Evolutionary conservation across 331 rosid species (phyloP), one percentile per base, ranked within the genome.

Genomic region (Dryas integrifolia): DNA sequence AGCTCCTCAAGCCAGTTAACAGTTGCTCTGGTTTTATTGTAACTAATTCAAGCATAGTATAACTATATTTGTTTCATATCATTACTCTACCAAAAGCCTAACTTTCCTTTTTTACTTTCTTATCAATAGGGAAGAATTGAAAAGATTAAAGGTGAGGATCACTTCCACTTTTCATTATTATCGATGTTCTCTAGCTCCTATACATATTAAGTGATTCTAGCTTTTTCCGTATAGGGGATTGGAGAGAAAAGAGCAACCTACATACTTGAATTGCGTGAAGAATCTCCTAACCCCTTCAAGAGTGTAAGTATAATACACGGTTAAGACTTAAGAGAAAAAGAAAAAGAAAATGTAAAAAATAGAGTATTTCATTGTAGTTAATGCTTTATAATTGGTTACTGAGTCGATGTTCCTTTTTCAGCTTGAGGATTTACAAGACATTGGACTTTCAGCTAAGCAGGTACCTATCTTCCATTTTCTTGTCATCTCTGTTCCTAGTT

Each of bases 371-470:
- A 6, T 47, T 16, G 63, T 12, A 38, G 50, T 45, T 16, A 39
- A 39, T 5, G 0, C 46, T 8, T 43, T 68, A 14, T 24, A 38
- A 11, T 16, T 16, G 24, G 2, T 40, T 41, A 10, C 15, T 49
- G 18, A 50, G 18, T 9, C 45, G 14, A 64, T 58, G 35, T 15
- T 58, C 4, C 16, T 43, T 67, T 60, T 48, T 72, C 88, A 91
- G 98, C 80, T 94, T 46, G 97, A 91, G 78, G 98, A 94, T 85
- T 73, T 94, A 58, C 82, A 80, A 79, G 86, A 83, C 11, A 86
- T 94, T 69, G 98, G 98, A 74, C 85, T 94, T 46, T 85, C 96
- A 0, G 91, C 81, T 9, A 94, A 91, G 76, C 96, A 89, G 96
- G 98, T 92, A 69, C 48, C n/a, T 35, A 72, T 72, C 55, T 60